Conservation (phyloP, 306 rosid species). For the Cucurbita maxima region DNA sequence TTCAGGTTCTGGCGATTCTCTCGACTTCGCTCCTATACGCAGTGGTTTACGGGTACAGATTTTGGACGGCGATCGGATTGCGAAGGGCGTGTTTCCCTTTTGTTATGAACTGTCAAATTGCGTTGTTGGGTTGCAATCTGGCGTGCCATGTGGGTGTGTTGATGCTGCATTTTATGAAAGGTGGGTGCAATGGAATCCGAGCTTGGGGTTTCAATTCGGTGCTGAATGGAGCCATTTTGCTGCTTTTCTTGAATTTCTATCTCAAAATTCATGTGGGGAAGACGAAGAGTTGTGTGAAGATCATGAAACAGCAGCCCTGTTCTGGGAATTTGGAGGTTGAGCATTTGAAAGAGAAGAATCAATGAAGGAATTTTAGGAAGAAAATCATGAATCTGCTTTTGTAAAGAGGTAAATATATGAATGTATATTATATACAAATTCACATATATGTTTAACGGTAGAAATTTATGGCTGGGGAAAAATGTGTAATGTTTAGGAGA, state of each 20-base stretch:
- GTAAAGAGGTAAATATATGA: neutral
- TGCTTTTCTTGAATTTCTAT: slow-evolving; percentile 48
- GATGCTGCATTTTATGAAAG: slow-evolving; percentile 43
- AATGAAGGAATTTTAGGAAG: neutral
- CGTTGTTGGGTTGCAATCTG: slow-evolving; percentile 45
- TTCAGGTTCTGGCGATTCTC: slow-evolving; percentile 70
- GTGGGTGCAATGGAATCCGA: slow-evolving; percentile 80
- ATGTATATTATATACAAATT: neutral
- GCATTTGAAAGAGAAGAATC: neutral
- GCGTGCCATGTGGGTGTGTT: slow-evolving; percentile 62
- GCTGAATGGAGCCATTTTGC: slow-evolving; percentile 36
- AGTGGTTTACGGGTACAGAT: slow-evolving; percentile 46
- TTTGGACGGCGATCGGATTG: slow-evolving; percentile 57
- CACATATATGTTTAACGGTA: neutral
- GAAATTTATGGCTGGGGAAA: neutral
- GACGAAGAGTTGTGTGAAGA: neutral
- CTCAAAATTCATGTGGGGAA: slow-evolving; percentile 26
- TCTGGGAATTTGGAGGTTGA: neutral
- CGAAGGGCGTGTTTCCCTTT: slow-evolving; percentile 43
- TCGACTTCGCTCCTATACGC: slow-evolving; percentile 44
- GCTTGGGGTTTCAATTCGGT: slow-evolving; percentile 70
- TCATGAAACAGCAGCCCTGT: neutral
- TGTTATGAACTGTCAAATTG: slow-evolving; percentile 47
- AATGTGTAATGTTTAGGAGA: neutral
- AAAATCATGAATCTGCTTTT: neutral